Conservation (phyloP, 305 asterid species). For the Stenogyne calaminthoides region DNA sequence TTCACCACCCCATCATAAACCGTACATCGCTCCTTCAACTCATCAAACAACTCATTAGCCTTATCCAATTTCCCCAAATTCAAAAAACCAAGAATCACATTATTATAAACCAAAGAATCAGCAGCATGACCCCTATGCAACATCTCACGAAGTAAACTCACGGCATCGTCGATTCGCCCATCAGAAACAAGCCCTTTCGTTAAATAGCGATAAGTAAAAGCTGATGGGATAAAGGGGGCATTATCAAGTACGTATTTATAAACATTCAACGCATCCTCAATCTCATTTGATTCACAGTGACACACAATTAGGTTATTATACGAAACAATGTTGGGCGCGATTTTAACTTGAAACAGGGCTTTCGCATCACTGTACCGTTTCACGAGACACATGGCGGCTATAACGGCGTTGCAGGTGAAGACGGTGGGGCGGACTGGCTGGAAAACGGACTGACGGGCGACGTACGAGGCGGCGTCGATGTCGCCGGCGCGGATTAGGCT, state of each 20-base stretch:
- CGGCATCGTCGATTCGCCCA: slow-evolving; percentile 65
- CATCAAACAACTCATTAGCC: slow-evolving; percentile 81
- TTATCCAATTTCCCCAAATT: slow-evolving; percentile 69
- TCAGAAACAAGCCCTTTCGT: slow-evolving; percentile 77
- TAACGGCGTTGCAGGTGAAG: slow-evolving; percentile 94
- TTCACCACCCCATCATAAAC: slow-evolving; percentile 90
- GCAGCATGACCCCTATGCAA: slow-evolving; percentile 86
- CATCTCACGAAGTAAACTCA: slow-evolving; percentile 74
- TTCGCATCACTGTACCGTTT: slow-evolving; percentile 66
- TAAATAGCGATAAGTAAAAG: slow-evolving; percentile 75
- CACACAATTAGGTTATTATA: slow-evolving; percentile 67
- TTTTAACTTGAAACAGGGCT: slow-evolving; percentile 65
- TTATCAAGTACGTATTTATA: slow-evolving; percentile 55
- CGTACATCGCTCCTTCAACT: slow-evolving; percentile 82
- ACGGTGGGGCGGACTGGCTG: slow-evolving; percentile 77
- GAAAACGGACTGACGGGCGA: slow-evolving; percentile 79
- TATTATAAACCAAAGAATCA: slow-evolving; percentile 85
- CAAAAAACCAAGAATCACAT: slow-evolving; percentile 79
- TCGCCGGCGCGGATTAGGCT: slow-evolving; percentile 90
- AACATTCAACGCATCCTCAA: slow-evolving; percentile 65
- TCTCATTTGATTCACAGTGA: slow-evolving; percentile 75
- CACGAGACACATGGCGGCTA: slow-evolving; percentile 84
- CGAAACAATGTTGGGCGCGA: slow-evolving; percentile 75
- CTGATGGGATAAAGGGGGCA: slow-evolving; percentile 80
- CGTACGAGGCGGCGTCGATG: slow-evolving; percentile 78